These are phyloP conservation scores for Penicillium sp. DNA, from an alignment of 2,329 filamentous ascomycete genomes.

Conservation along the genomic window DNA sequence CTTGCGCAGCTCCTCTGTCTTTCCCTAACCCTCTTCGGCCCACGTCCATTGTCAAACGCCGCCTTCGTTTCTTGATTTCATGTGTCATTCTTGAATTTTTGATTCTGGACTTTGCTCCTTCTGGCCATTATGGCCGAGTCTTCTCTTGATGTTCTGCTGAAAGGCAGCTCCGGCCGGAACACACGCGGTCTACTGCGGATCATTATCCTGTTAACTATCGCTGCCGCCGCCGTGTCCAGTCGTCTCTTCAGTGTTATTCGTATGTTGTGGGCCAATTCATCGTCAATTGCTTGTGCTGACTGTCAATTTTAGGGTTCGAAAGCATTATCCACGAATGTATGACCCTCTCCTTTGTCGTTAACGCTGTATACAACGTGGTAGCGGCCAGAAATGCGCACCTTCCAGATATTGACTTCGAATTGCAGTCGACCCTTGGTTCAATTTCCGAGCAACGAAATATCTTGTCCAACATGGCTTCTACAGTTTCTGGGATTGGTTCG, in stretches of 20 bases:
- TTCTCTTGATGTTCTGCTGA: constrained; percentile 58
- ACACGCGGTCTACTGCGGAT: constrained; percentile 80
- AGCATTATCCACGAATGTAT: constrained; percentile 99
- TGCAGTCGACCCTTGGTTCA: constrained; percentile 98
- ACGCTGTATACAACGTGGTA: constrained; percentile 1
- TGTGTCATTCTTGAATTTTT: constrained; percentile 22
- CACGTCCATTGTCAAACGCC: constrained; percentile 21
- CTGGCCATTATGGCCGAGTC: constrained; percentile 45
- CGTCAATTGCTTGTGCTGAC: constrained; percentile 4
- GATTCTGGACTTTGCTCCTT: constrained; percentile 29
- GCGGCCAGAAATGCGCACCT: constrained; percentile 12
- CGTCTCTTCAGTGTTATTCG: constrained; percentile 97
- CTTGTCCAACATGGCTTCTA: constrained; percentile 96
- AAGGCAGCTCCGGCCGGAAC: constrained; percentile 73
- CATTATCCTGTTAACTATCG: constrained; percentile 85
- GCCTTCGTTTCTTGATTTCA: constrained; percentile 24
- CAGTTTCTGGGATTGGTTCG: constrained; percentile 99
- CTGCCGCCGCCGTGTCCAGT: constrained; percentile 83
- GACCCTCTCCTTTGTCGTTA: constrained; percentile 39
- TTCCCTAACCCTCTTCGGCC: constrained; percentile 17
- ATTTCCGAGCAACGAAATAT: constrained; percentile 97
- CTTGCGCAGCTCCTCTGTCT: constrained; percentile 36
- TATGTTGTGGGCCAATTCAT: constrained; percentile 47
- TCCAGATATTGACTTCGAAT: constrained; percentile 21
- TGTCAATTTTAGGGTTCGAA: constrained; percentile 67